A percentile compares a stretch with the other conserved stretches of the same genome.
phyloP scores from a whole-genome alignment of 2,329 filamentous ascomycete species.

The Trichoderma lentiforme region DNA sequence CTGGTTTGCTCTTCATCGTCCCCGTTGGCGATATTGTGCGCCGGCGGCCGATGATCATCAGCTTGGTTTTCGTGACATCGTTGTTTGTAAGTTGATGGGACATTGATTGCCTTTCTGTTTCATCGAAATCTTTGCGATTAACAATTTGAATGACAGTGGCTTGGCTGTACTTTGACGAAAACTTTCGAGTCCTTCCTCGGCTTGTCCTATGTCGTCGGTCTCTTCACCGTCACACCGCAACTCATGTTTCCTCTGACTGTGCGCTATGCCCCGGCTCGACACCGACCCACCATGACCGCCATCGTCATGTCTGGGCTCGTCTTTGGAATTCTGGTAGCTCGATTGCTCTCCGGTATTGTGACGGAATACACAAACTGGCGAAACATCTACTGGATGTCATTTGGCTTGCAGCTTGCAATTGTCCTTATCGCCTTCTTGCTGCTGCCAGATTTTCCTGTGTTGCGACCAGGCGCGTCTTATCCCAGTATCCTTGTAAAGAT shows the following conservation, averaged over 20 bases:
- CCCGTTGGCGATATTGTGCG: slow-evolving; percentile 69
- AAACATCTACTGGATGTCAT: slow-evolving; percentile 73
- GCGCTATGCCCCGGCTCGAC: slow-evolving; percentile 67
- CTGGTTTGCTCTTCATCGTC: slow-evolving; percentile 69
- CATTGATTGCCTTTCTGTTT: background rate
- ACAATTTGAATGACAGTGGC: slow-evolving; percentile 48
- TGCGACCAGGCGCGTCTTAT: slow-evolving; percentile 67
- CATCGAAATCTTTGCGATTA: background rate
- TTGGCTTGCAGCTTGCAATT: slow-evolving; percentile 68
- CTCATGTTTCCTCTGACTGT: slow-evolving; percentile 78
- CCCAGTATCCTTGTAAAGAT: slow-evolving; percentile 62
- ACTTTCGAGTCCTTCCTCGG: slow-evolving; percentile 7
- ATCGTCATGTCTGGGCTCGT: slow-evolving; percentile 73
- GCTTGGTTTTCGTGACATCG: slow-evolving; percentile 64
- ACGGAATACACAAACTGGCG: slow-evolving; percentile 73
- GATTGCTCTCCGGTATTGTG: slow-evolving; percentile 71
- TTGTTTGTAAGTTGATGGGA: slow-evolving; percentile 51
- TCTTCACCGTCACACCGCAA: slow-evolving; percentile 36
- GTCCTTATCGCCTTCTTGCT: slow-evolving; percentile 63
- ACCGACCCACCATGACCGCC: slow-evolving; percentile 66
- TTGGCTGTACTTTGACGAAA: slow-evolving; percentile 14
- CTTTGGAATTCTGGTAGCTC: slow-evolving; percentile 71
- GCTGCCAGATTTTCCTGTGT: slow-evolving; percentile 78
- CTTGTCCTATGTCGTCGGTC: slow-evolving; percentile 13
- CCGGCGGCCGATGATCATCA: slow-evolving; percentile 66